Evolutionary conservation across 176 grass and related monocot species (phyloP).

Genomic region (Sorghum bicolor): Sorghum_bicolor_NCBIv3 NC_012871.2:66894001-66894500

Average conservation of each 20-base stretch:
- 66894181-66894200: not conserved
- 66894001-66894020: slow-evolving; percentile 3
- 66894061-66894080: slow-evolving; percentile 71
- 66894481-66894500: slow-evolving; percentile 60
- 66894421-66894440: slow-evolving; percentile 78
- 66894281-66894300: slow-evolving; percentile 92
- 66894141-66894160: slow-evolving; percentile 45
- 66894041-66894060: slow-evolving; percentile 57
- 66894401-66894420: slow-evolving; percentile 68
- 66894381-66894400: slow-evolving; percentile 50
- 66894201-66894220: not conserved
- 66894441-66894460: slow-evolving; percentile 55
- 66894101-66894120: slow-evolving; percentile 76
- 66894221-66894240: slow-evolving; percentile 83
- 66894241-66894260: slow-evolving; percentile 59
- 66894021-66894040: slow-evolving; percentile 63
- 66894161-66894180: not conserved
- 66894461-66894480: slow-evolving; percentile 49
- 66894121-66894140: slow-evolving; percentile 92
- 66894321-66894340: slow-evolving; percentile 96
- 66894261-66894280: slow-evolving; percentile 51
- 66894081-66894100: slow-evolving; percentile 89
- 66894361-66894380: slow-evolving; percentile 46
- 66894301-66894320: slow-evolving; percentile 86
- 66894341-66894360: slow-evolving; percentile 81